Evolutionary conservation across 2,329 filamentous ascomycete species (phyloP), one percentile per base, ranked within the genome.

Genomic region (Aspergillus pseudoglaucus): DNA sequence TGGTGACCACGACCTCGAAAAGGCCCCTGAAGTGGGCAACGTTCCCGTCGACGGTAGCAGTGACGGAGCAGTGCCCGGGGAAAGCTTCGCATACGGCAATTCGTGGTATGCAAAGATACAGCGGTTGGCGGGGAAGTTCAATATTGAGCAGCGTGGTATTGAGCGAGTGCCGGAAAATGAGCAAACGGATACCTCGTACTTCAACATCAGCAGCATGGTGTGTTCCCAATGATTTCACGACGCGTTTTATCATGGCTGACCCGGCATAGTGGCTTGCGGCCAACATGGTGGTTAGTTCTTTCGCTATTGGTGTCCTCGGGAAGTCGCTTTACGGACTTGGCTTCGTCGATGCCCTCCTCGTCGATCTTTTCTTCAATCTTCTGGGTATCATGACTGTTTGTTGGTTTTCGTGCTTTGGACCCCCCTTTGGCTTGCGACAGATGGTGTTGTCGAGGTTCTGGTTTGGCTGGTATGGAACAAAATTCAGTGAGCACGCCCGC

Each of bases 401-500:
- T 61, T 88, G 84, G 68, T 90, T 90, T 73, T 86, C 84, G 2
- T 87, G 81, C 15, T 88, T 90, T 60, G 87, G 87, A 2, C 83
- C 87, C 2, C 71, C 72, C 7, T 89, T 88, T 55, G 87, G 87
- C 3, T 74, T 90, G 53, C 80, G 87, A 47, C 87, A 90, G 62
- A 89, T 90, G 83, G 84, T 90, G 1, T 74, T 90, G n/a, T 83
- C 84, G 9, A 76, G 87, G 32, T 90, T 85, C 69, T 90, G 78
- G 69, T 90, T 89, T 63, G 87, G 87, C 7, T 87, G 80, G 68
- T 83, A 79, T 55, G 78, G 77, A n/a, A 81, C 82, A 27, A 86
- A 85, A 65, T 66, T 87, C 55, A 79, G 82, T 84, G 69, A 65
- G 76, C 71, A 14, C 39, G 38, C 3, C 12, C 14, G 18, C 14